Percentiles rank a stretch among this genome's conserved stretches.
Evolutionary conservation across 2,329 filamentous ascomycete genomes (phyloP).

Genomic region (Sclerotinia spermophila): DNA sequence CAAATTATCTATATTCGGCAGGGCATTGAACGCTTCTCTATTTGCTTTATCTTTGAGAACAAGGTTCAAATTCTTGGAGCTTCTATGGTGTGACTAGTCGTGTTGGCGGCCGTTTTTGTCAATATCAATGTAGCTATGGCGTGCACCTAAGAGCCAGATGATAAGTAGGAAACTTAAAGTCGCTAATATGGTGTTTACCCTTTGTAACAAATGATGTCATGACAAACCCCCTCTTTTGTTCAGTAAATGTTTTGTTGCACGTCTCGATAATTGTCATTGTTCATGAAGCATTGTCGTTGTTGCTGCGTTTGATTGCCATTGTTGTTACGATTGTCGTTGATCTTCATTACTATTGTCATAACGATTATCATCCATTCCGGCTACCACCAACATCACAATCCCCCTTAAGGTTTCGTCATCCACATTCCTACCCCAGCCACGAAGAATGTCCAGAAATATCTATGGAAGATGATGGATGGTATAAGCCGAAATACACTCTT

Average conservation of each 20-base stretch:
- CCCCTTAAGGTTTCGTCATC: rapidly evolving
- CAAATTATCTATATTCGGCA: neutral
- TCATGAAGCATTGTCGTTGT: neutral
- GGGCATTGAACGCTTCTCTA: neutral
- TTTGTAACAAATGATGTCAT: neutral
- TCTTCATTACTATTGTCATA: neutral
- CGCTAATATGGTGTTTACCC: too few relatives aligned
- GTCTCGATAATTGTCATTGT: neutral
- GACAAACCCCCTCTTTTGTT: neutral
- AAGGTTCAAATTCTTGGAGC: neutral
- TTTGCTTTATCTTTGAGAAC: neutral
- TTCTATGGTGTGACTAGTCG: neutral
- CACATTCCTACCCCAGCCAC: neutral
- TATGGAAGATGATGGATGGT: too few relatives aligned
- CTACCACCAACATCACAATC: neutral
- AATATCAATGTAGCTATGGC: neutral
- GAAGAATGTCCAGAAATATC: neutral
- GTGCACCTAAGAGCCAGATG: neutral
- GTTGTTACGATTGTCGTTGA: neutral
- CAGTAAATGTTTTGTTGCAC: neutral
- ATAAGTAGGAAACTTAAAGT: too few relatives aligned
- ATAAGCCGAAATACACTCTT: too few relatives aligned
- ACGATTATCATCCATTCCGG: neutral
- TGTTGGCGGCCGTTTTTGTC: neutral
- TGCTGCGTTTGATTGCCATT: too few relatives aligned